These are phyloP conservation scores for Phaseolus lunatus DNA, from an alignment of 306 rosid genomes.

Conservation along the genomic window DNA sequence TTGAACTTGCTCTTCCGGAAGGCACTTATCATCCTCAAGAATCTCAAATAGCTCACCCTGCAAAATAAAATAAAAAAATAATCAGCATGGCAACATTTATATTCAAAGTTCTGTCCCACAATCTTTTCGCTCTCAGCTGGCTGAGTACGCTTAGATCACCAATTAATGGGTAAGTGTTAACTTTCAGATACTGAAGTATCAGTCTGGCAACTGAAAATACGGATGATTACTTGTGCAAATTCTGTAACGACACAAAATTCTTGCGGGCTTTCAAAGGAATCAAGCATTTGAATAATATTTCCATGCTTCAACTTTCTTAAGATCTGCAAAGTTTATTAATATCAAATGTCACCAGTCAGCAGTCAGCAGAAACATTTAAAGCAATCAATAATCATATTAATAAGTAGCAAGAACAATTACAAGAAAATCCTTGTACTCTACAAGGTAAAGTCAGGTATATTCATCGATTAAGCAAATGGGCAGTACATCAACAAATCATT, in stretches of 20 bases:
- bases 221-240: conserved; percentile 82
- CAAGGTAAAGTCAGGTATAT: not conserved
- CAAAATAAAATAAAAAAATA: conserved; percentile 42
- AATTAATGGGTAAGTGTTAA: not conserved
- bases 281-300: conserved; percentile 96
- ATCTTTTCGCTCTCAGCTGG: no score
- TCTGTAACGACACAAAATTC: conserved; percentile 98
- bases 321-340: conserved; percentile 65
- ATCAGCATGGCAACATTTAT: conserved; percentile 29
- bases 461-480: not conserved
- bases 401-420: not conserved
- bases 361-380: conserved; percentile 32
- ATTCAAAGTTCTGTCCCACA: conserved; percentile 24
- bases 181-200: conserved; percentile 30
- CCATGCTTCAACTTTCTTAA: conserved; percentile 93
- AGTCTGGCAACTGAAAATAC: conserved; percentile 25
- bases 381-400: not conserved
- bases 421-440: not conserved
- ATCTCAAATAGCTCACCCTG: conserved; percentile 98
- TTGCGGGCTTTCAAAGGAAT: conserved; percentile 95
- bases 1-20: conserved; percentile 98
- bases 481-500: not conserved
- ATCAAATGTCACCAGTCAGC: conserved; percentile 32
- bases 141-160: conserved; percentile 17
- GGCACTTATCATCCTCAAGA: conserved; percentile 98